A percentile compares a stretch with the other conserved stretches of the same genome.
These are phyloP conservation scores for Fusarium avenaceum DNA, from an alignment of 2,329 filamentous ascomycete species.

Conservation along the genomic window DNA sequence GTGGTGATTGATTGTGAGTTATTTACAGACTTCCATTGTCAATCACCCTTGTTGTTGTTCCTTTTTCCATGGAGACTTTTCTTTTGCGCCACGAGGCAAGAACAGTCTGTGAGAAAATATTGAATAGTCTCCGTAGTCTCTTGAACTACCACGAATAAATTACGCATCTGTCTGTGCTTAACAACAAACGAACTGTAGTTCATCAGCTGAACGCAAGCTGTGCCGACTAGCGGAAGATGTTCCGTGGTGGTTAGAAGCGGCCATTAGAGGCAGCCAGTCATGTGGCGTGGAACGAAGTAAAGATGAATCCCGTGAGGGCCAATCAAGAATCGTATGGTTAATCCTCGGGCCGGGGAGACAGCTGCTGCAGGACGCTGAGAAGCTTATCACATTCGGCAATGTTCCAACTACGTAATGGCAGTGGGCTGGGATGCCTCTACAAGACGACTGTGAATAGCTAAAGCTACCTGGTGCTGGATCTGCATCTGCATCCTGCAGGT, in stretches of 20 bases:
- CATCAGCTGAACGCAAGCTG: not conserved
- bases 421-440: constrained; percentile 5
- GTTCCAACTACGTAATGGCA: constrained; percentile 17
- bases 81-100: not conserved
- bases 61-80: not conserved
- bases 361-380: constrained; percentile 8
- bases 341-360: constrained; percentile 27
- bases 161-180: constrained; percentile 13
- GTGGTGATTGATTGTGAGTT: constrained; percentile 36
- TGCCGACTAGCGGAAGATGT: constrained; percentile 31
- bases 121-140: not conserved
- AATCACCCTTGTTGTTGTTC: constrained; percentile 8
- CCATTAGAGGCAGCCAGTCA: constrained; percentile 19
- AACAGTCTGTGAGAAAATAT: not conserved
- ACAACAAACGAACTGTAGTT: constrained; percentile 7
- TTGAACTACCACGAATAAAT: not conserved
- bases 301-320: not conserved
- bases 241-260: constrained; percentile 41
- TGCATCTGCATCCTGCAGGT: not conserved
- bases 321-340: constrained; percentile 32
- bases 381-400: constrained; percentile 32
- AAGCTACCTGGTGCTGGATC: not conserved
- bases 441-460: not conserved
- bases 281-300: constrained; percentile 13
- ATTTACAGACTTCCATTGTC: constrained; percentile 21